Conservation (phyloP, 805 yeast genomes). For the Candida vaughaniae region DNA sequence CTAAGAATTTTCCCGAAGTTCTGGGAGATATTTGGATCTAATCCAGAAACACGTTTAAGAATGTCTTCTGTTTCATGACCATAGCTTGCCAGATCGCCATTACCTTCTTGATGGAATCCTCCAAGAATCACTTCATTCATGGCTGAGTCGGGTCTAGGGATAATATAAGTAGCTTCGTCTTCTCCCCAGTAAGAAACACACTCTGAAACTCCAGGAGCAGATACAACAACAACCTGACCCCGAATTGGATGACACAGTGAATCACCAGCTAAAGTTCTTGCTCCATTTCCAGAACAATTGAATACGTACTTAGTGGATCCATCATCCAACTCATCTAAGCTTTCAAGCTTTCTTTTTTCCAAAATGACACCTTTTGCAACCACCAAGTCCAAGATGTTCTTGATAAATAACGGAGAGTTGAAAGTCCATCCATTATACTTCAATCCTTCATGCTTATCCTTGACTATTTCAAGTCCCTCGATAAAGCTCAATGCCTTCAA, state of each 20-base stretch:
- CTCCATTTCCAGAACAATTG: conserved; percentile 78
- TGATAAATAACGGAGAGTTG: not conserved
- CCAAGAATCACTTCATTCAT: conserved; percentile 69
- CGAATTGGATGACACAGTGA: conserved; percentile 63
- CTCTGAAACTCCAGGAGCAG: conserved; percentile 65
- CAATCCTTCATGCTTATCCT: not conserved
- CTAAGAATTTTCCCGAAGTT: conserved; percentile 49
- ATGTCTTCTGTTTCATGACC: conserved; percentile 60
- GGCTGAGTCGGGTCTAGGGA: conserved; percentile 66
- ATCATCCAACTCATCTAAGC: not conserved
- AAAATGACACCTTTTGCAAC: not conserved
- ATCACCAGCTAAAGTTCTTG: conserved; percentile 60
- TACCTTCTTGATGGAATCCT: conserved; percentile 64
- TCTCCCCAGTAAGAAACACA: conserved; percentile 60
- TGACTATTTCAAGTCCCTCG: conserved; percentile 6
- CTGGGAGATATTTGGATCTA: conserved; percentile 51
- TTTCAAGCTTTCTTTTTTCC: not conserved
- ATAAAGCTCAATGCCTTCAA: conserved; percentile 24
- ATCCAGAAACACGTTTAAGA: conserved; percentile 51
- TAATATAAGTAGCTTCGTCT: conserved; percentile 59
- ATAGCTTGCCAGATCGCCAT: conserved; percentile 61
- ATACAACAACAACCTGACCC: conserved; percentile 75
- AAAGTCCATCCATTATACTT: conserved; percentile 1
- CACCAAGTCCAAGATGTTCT: not conserved
- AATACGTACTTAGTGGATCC: conserved; percentile 47